Evolutionary conservation across 2,329 filamentous ascomycete genomes (phyloP).

Genomic region (Neoarthrinium moseri): DNA sequence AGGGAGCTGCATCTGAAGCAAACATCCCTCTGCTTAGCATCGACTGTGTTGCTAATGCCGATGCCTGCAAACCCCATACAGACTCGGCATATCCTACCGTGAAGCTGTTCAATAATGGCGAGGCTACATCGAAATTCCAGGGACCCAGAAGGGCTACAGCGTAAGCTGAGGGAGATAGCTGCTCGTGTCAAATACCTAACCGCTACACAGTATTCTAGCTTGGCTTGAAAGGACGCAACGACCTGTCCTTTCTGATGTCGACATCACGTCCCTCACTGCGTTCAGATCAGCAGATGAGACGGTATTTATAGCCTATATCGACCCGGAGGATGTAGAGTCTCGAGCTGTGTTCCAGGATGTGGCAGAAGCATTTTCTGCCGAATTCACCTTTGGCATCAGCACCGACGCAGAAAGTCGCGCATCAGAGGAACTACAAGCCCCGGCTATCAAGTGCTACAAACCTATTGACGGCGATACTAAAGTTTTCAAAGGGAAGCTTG

Average conservation of each 20-base stretch:
- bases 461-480: slow-evolving; percentile 25
- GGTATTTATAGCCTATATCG: slow-evolving; percentile 29
- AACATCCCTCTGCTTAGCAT: slow-evolving; percentile 15
- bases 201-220: slow-evolving; percentile 15
- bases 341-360: slow-evolving; percentile 20
- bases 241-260: slow-evolving; percentile 22
- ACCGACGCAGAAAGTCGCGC: slow-evolving; percentile 13
- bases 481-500: slow-evolving; percentile 13
- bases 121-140: slow-evolving; percentile 15
- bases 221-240: slow-evolving; percentile 24
- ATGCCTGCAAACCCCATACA: slow-evolving; percentile 13
- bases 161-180: slow-evolving; percentile 11
- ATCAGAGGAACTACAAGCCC: slow-evolving; percentile 14
- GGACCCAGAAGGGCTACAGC: slow-evolving; percentile 21
- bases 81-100: slow-evolving; percentile 12
- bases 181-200: background rate
- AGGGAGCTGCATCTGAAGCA: slow-evolving; percentile 11
- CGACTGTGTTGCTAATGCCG: slow-evolving; percentile 15
- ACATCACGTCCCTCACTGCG: slow-evolving; percentile 14
- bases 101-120: slow-evolving; percentile 14
- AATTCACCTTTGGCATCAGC: slow-evolving; percentile 33
- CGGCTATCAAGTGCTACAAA: slow-evolving; percentile 28
- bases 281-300: slow-evolving; percentile 30
- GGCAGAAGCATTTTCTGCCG: slow-evolving; percentile 25
- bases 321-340: slow-evolving; percentile 15